Evolutionary conservation across 2,329 filamentous ascomycete genomes (phyloP).

Genomic region (Stachybotrys chlorohalonatus): DNA sequence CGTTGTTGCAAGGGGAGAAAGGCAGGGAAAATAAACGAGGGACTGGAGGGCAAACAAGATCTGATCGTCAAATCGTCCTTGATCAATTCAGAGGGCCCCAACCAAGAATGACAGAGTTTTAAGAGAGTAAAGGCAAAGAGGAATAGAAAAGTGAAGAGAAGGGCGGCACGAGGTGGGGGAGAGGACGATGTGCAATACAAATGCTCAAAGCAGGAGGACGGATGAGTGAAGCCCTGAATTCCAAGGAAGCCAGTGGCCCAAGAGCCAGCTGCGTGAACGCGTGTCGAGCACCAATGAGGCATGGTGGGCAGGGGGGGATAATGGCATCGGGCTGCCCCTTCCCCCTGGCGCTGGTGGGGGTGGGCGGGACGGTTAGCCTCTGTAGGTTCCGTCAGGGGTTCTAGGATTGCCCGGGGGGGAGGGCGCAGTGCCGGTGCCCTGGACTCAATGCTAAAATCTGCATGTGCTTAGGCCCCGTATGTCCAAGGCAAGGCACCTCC

Average conservation of each 20-base stretch:
- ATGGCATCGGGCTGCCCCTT: neutral
- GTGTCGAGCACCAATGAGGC: neutral
- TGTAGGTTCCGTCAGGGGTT: too few relatives aligned
- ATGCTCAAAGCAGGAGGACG: neutral
- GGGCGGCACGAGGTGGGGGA: neutral
- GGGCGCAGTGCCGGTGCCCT: too few relatives aligned
- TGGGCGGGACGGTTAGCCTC: too few relatives aligned
- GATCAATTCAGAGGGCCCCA: neutral
- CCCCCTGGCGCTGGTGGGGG: too few relatives aligned
- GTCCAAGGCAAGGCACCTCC: too few relatives aligned
- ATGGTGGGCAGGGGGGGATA: neutral
- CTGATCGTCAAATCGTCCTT: neutral
- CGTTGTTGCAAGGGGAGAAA: neutral
- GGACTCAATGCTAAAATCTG: too few relatives aligned
- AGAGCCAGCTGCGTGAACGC: neutral
- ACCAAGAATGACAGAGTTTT: neutral
- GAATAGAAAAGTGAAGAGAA: slow-evolving; percentile 3
- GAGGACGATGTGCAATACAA: neutral
- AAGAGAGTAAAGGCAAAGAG: slow-evolving; percentile 1
- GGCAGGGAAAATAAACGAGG: neutral
- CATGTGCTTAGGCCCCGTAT: too few relatives aligned
- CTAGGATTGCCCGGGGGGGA: too few relatives aligned
- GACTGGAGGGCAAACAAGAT: neutral
- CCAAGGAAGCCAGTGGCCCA: neutral
- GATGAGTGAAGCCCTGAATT: neutral